Evolutionary conservation across 2,329 filamentous ascomycete genomes (phyloP).

Genomic region (Aspergillus novoparasiticus): DNA sequence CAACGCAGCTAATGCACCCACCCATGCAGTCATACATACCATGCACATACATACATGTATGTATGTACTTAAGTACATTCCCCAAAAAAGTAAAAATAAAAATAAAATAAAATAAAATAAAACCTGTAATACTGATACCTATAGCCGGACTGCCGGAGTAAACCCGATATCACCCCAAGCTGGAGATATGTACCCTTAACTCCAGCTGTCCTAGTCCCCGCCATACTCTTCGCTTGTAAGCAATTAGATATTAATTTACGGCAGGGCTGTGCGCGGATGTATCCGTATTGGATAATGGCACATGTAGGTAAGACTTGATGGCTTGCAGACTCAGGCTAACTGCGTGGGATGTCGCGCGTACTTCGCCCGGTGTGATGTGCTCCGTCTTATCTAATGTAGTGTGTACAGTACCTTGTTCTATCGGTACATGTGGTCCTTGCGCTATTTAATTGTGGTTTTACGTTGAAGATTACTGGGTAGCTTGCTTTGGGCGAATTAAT

Average conservation of each 20-base stretch:
- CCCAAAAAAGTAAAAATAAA: neutral
- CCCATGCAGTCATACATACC: neutral
- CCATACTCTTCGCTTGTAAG: neutral
- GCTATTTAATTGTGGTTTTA: neutral
- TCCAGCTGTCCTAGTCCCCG: neutral
- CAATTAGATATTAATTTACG: neutral
- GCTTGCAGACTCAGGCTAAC: neutral
- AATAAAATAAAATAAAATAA: neutral
- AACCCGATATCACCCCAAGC: conserved; percentile 1
- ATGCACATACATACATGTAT: neutral
- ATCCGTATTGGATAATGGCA: neutral
- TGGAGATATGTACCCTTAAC: neutral
- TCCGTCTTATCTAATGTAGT: conserved; percentile 6
- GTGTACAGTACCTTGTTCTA: neutral
- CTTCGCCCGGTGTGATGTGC: conserved; percentile 10
- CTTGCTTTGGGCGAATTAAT: neutral
- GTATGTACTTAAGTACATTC: neutral
- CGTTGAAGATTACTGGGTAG: neutral
- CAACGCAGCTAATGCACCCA: neutral
- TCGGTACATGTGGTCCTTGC: neutral
- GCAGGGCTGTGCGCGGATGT: neutral
- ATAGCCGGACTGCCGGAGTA: conserved; percentile 3
- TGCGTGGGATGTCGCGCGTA: conserved; percentile 2
- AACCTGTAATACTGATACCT: neutral
- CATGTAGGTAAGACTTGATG: conserved; percentile 6